These are phyloP conservation scores for Cicer pinnatifidum DNA, from an alignment of 306 rosid species.

Conservation along the genomic window DNA sequence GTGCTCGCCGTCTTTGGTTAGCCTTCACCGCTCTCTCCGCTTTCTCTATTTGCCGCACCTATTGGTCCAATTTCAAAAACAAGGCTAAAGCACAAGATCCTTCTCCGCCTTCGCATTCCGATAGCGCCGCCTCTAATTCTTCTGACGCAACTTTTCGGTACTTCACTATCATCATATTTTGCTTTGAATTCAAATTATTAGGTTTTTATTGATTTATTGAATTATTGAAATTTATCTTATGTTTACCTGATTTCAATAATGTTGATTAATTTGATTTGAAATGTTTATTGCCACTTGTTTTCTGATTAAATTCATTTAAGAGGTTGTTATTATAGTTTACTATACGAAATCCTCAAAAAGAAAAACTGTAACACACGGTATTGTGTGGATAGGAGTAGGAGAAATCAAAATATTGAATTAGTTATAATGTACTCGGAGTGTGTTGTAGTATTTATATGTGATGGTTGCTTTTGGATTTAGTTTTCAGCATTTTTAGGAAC, in stretches of 20 bases:
- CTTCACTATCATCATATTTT: background rate
- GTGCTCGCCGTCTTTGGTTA: constrained; percentile 92
- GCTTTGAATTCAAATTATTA: background rate
- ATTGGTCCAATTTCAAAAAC: constrained; percentile 70
- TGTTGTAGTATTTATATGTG: background rate
- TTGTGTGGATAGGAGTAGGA: constrained; percentile 5
- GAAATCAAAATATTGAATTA: constrained; percentile 16
- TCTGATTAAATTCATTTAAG: background rate
- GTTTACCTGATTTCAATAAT: constrained; percentile 19
- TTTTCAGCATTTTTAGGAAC: constrained; percentile 27
- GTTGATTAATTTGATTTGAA: constrained; percentile 14
- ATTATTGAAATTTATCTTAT: background rate
- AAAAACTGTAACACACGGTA: background rate
- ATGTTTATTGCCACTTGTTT: background rate
- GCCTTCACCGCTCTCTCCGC: constrained; percentile 94
- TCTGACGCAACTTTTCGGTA: constrained; percentile 40
- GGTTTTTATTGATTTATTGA: background rate
- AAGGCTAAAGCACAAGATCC: constrained; percentile 46
- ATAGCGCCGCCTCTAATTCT: background rate
- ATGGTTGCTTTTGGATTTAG: constrained; percentile 8
- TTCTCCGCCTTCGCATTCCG: constrained; percentile 37
- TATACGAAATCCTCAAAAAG: background rate
- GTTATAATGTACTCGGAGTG: background rate
- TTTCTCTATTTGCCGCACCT: constrained; percentile 77
- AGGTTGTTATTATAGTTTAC: background rate